Evolutionary conservation across 2,329 filamentous ascomycete species (phyloP), one percentile per base, ranked within the genome.

Genomic region (Didymella arachidicola): DNA sequence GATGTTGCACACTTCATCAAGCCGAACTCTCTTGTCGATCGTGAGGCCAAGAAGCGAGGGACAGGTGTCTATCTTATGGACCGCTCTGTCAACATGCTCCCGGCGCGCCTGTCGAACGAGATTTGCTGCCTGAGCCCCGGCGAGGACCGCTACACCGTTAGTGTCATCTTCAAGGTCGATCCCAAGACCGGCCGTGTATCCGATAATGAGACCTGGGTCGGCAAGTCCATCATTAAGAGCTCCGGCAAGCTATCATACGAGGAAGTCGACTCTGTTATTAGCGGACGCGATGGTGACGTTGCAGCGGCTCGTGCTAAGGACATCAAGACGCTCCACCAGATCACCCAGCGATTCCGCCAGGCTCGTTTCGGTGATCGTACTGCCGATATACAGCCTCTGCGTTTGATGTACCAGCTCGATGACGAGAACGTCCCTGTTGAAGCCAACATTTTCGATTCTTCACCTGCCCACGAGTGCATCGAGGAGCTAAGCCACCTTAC

Each of bases 1-100:
- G 95, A 99, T 78, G 89, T 98, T 67, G 89, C 95, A 61, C 92
- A 99, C 80, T 99, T 99, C 75, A 92, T 99, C 77, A 98, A 98
- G 84, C 84, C 89, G 46, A 96, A 96, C 81, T 97, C 93, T 16
- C 86, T 98, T 44, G 93, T 98, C 49, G 95, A 99, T 72, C 90
- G 95, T 45, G 95, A 99, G 79, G 95, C 95, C 11, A 97, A 95
- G 86, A 99, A 98, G 84, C 92, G 95, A 66, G 94, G 94, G 61
- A 98, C 93, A 57, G 93, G 93, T 34, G 95, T 99, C 25, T 96
- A 98, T 74, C 84, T 99, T 63, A 90, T 97, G 80, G 95, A 97
- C 81, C 89, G 93, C 81, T 89, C 82, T 83, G 94, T 86, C 84
- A 94, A 83, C 71, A 88, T 99, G 84, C 86, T 99, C 36, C 95